phyloP scores from a whole-genome alignment of 1,139 yeast species.

The Blastobotrys niveus region DNA sequence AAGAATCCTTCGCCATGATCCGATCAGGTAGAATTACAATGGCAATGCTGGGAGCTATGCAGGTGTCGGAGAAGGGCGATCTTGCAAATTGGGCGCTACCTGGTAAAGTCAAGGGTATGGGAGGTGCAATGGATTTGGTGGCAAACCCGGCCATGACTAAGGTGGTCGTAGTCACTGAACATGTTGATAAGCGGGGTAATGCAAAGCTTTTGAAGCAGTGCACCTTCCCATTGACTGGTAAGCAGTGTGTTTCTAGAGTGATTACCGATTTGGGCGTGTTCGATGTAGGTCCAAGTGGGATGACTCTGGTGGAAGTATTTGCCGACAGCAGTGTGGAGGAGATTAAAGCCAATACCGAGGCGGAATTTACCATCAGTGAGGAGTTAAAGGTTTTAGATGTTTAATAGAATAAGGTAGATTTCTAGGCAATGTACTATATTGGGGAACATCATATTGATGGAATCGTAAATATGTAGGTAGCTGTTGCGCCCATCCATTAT shows the following conservation, averaged over 20 bases:
- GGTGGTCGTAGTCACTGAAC: slow-evolving; percentile 44
- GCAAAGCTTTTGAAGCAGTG: slow-evolving; percentile 41
- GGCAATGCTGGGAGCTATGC: slow-evolving; percentile 43
- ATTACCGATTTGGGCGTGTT: slow-evolving; percentile 45
- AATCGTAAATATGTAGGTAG: no score
- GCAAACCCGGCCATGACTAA: slow-evolving; percentile 41
- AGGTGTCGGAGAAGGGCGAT: slow-evolving; percentile 41
- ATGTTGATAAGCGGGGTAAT: slow-evolving; percentile 41
- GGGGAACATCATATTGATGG: no score
- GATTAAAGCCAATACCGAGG: slow-evolving; percentile 36
- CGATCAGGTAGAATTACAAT: slow-evolving; percentile 40
- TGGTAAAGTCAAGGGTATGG: slow-evolving; percentile 45
- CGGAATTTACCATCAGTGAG: slow-evolving; percentile 35
- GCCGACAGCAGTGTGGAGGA: slow-evolving; percentile 38
- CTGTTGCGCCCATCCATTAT: no score
- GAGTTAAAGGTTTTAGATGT: slow-evolving; percentile 25
- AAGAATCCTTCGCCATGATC: slow-evolving; percentile 45
- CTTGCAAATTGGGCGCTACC: slow-evolving; percentile 47
- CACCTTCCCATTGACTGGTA: slow-evolving; percentile 43
- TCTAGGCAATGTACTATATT: no score
- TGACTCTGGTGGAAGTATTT: slow-evolving; percentile 38
- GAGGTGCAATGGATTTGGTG: slow-evolving; percentile 48
- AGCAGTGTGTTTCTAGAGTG: slow-evolving; percentile 40
- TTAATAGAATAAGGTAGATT: no score
- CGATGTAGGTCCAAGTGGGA: slow-evolving; percentile 38